A percentile compares a stretch with the other conserved stretches of the same genome.
Conservation (phyloP, 23 red algal species). For the Cyanidium caldarium region DNA sequence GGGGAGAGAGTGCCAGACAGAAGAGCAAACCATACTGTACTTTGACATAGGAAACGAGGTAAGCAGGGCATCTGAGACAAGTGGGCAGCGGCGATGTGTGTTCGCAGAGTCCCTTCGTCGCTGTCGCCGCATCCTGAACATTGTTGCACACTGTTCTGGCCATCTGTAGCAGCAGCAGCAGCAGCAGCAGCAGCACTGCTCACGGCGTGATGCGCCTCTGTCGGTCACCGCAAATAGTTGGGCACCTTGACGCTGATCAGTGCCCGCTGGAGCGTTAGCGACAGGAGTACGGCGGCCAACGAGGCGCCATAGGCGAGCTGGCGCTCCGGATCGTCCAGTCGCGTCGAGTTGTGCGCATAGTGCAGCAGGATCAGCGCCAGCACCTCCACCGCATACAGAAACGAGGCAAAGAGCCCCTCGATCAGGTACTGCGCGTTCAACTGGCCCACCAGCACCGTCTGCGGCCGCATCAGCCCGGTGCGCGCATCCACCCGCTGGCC, state of each 20-base stretch:
- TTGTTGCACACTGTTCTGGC: too few relatives aligned
- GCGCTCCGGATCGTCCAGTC: neutral
- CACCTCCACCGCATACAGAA: conserved; percentile 8
- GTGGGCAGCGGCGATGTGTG: too few relatives aligned
- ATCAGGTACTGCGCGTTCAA: conserved; percentile 18
- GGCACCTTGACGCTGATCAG: neutral
- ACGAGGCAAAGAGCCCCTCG: conserved; percentile 11
- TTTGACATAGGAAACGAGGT: too few relatives aligned
- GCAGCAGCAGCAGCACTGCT: too few relatives aligned
- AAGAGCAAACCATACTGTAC: too few relatives aligned
- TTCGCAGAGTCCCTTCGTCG: too few relatives aligned
- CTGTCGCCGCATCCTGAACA: too few relatives aligned
- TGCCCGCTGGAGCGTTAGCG: neutral
- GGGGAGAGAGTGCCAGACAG: too few relatives aligned
- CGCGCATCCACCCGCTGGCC: conserved; percentile 5
- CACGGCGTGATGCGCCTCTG: too few relatives aligned
- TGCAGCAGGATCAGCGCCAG: conserved; percentile 4
- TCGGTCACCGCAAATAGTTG: neutral
- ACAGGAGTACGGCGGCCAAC: neutral
- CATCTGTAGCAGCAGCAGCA: too few relatives aligned
- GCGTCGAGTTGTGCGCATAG: neutral
- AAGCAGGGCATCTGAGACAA: too few relatives aligned
- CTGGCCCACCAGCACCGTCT: neutral
- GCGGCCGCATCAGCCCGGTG: neutral
- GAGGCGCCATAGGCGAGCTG: neutral